Conservation (phyloP, 2,329 filamentous ascomycete genomes). For the Xylariales sp. region DNA sequence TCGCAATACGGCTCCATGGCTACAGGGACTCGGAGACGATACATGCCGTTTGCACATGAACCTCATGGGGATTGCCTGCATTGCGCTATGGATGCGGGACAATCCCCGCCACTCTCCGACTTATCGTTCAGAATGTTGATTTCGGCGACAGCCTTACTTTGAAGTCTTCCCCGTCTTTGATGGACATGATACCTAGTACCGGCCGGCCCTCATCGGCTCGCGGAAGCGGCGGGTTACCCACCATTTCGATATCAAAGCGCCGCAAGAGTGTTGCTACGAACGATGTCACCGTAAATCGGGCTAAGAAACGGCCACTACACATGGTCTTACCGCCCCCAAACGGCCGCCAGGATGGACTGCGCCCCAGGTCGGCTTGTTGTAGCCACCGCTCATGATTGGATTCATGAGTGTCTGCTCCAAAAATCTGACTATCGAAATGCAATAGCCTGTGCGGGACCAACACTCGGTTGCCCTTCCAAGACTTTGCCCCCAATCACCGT, state of each 20-base stretch:
- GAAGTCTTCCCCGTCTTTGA: conserved; percentile 3
- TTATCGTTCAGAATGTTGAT: background rate
- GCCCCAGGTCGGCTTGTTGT: background rate
- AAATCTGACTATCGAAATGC: too few species aligned
- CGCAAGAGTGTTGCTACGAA: conserved; percentile 6
- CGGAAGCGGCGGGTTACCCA: background rate
- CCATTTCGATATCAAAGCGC: conserved; percentile 2
- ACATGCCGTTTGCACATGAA: too few species aligned
- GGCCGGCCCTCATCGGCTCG: background rate
- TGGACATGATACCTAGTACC: conserved; percentile 1
- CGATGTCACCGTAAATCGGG: background rate
- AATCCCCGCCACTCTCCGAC: background rate
- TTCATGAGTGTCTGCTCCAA: too few species aligned
- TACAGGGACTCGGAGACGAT: too few species aligned
- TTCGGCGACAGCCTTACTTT: background rate
- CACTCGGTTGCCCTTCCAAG: too few species aligned
- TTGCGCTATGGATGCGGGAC: too few species aligned
- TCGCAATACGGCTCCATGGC: too few species aligned
- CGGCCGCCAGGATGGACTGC: conserved; percentile 6
- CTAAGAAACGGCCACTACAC: conserved; percentile 7
- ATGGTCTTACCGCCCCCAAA: conserved; percentile 14
- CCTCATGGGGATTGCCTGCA: too few species aligned
- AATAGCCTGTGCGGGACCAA: too few species aligned
- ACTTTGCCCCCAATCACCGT: too few species aligned
- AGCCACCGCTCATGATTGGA: too few species aligned